Evolutionary conservation across 169 alveolate genomes (phyloP).

Genomic region (Plasmodium vinckei): DNA sequence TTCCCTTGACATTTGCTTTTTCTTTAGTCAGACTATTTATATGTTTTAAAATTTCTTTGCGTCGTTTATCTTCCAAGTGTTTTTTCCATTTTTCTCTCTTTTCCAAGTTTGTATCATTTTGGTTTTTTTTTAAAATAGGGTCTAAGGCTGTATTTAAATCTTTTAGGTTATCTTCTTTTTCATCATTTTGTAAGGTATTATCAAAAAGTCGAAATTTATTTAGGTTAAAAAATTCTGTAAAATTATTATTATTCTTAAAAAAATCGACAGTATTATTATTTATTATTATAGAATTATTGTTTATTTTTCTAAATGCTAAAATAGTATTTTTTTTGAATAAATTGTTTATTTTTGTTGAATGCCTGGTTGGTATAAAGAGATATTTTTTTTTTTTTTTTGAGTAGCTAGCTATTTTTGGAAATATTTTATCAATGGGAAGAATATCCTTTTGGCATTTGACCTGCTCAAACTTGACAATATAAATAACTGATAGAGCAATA

Average conservation of each 20-base stretch:
- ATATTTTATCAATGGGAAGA: slow-evolving; percentile 4
- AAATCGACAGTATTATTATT: too few relatives aligned
- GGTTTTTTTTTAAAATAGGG: not conserved
- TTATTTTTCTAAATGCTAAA: slow-evolving; percentile 19
- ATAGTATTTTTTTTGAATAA: not conserved
- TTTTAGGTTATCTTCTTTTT: not conserved
- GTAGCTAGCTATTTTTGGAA: slow-evolving; percentile 14
- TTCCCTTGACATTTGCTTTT: too few relatives aligned
- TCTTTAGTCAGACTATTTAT: not conserved
- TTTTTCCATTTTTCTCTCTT: slow-evolving; percentile 43
- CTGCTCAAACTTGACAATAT: slow-evolving; percentile 32
- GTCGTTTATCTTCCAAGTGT: slow-evolving; percentile 29
- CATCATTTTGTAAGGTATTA: slow-evolving; percentile 4
- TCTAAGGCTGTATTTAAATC: not conserved
- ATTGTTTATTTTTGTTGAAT: slow-evolving; percentile 9
- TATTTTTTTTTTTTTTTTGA: slow-evolving; percentile 27
- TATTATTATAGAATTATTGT: not conserved
- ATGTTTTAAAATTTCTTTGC: slow-evolving; percentile 65
- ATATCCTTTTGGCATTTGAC: slow-evolving; percentile 30
- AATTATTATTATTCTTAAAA: not conserved
- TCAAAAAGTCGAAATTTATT: slow-evolving; percentile 29
- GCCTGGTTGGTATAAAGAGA: slow-evolving; percentile 20
- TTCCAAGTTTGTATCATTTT: not conserved
- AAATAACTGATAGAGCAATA: slow-evolving; percentile 23
- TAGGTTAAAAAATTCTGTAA: not conserved